Conservation (phyloP, 2,329 filamentous ascomycete genomes). For the Fusarium sp. region DNA sequence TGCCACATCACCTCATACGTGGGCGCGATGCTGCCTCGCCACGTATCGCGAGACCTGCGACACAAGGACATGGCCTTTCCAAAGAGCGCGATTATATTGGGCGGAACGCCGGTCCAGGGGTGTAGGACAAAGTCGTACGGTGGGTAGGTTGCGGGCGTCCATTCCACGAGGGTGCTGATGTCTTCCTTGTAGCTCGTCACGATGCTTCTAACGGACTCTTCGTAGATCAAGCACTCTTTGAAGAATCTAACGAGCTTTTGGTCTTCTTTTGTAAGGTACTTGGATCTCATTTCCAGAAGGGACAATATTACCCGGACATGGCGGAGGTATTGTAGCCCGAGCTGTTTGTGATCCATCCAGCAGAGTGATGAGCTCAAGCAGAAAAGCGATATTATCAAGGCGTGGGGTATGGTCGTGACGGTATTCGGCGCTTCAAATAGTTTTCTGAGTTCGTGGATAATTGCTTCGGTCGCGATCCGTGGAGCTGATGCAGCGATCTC, state of each 20-base stretch:
- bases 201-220: slow-evolving; percentile 35
- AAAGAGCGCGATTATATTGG: slow-evolving; percentile 31
- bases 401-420: slow-evolving; percentile 24
- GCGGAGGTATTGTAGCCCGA: slow-evolving; percentile 33
- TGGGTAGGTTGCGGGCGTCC: slow-evolving; percentile 12
- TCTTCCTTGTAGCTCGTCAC: slow-evolving; percentile 34
- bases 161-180: slow-evolving; percentile 33
- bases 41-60: slow-evolving; percentile 32
- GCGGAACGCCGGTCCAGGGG: slow-evolving; percentile 36
- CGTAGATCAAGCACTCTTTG: slow-evolving; percentile 35
- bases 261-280: slow-evolving; percentile 24
- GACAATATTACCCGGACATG: slow-evolving; percentile 35
- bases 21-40: slow-evolving; percentile 31
- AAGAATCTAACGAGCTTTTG: slow-evolving; percentile 29
- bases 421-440: slow-evolving; percentile 28
- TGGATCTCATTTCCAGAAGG: slow-evolving; percentile 25
- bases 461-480: slow-evolving; percentile 30
- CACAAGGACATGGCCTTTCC: slow-evolving; percentile 38
- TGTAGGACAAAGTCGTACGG: slow-evolving; percentile 33
- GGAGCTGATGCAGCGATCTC: slow-evolving; percentile 30
- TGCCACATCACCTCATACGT: slow-evolving; percentile 39
- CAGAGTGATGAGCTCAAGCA: slow-evolving; percentile 38
- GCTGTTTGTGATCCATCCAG: slow-evolving; percentile 37
- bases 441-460: slow-evolving; percentile 27
- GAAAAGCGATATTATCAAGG: slow-evolving; percentile 31